These are phyloP conservation scores for Hevea brasiliensis DNA, from an alignment of 345 rosid species.

Conservation along the genomic window DNA sequence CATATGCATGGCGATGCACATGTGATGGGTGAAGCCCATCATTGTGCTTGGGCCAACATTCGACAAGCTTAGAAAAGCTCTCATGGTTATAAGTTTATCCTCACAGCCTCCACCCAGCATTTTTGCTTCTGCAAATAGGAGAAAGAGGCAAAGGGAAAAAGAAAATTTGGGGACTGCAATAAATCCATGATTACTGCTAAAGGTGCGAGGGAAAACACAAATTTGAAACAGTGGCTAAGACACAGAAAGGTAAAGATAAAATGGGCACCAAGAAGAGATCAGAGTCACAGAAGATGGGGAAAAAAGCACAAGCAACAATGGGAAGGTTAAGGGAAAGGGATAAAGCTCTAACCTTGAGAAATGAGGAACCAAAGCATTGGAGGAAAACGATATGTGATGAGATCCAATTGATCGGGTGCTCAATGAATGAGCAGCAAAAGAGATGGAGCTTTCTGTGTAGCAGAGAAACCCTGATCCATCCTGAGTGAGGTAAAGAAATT, in stretches of 20 bases:
- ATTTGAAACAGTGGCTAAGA: not conserved
- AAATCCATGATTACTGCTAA: too few relatives aligned
- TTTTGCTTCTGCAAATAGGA: not conserved
- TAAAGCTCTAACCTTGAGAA: not conserved
- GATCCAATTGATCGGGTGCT: not conserved
- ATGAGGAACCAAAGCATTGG: not conserved
- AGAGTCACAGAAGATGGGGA: not conserved
- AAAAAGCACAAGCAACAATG: not conserved
- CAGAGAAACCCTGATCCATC: slow-evolving; percentile 2
- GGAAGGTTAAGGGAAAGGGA: not conserved
- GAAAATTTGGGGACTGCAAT: too few relatives aligned
- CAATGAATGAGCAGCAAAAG: not conserved
- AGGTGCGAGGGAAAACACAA: not conserved
- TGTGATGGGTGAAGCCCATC: too few relatives aligned
- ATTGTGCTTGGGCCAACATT: too few relatives aligned
- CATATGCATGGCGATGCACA: too few relatives aligned
- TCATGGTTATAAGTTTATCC: not conserved
- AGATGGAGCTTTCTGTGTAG: not conserved
- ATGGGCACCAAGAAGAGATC: not conserved
- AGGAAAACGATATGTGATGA: not conserved
- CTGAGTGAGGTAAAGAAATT: not conserved
- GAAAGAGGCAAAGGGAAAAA: not conserved
- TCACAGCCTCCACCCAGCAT: not conserved
- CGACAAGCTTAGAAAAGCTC: not conserved
- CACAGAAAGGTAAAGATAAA: not conserved